phyloP scores from a whole-genome alignment of 148 eudicot genomes.

The Suaeda aralocaspica region DNA sequence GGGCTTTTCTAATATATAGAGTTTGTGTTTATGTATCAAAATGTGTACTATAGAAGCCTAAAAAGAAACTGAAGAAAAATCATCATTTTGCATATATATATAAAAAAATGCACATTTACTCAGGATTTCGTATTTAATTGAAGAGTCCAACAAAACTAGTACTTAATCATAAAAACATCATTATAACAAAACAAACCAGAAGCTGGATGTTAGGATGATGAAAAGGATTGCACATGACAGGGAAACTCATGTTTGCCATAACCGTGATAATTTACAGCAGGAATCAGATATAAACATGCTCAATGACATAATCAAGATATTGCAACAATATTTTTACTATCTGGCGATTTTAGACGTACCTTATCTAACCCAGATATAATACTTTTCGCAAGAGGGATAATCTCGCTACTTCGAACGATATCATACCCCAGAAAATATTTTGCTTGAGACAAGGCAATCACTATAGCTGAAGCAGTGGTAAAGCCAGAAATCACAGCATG shows the following conservation, averaged over 20 bases:
- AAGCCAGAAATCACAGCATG: constrained; percentile 99
- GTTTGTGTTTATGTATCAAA: too few relatives aligned
- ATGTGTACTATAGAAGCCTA: not conserved
- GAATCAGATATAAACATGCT: not conserved
- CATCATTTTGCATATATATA: too few relatives aligned
- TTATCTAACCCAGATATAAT: constrained; percentile 66
- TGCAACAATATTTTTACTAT: not conserved
- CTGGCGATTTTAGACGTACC: constrained; percentile 41
- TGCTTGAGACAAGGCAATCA: constrained; percentile 92
- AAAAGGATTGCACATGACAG: not conserved
- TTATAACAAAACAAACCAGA: not conserved
- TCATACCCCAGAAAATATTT: constrained; percentile 93
- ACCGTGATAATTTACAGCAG: not conserved
- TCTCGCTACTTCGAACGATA: constrained; percentile 70
- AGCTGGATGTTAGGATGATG: not conserved
- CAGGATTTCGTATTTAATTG: not conserved
- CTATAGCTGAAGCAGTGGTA: constrained; percentile 95
- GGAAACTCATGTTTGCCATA: not conserved
- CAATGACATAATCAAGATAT: too few relatives aligned
- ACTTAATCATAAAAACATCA: not conserved
- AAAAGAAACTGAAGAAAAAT: not conserved
- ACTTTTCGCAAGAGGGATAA: constrained; percentile 76
- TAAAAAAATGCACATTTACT: not conserved
- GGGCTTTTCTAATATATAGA: too few relatives aligned
- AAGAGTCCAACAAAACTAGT: not conserved